A percentile compares a stretch with the other conserved stretches of the same genome.
phyloP scores from a whole-genome alignment of 1,284 basidiomycete genomes.

The Coniferiporia weirii region DNA sequence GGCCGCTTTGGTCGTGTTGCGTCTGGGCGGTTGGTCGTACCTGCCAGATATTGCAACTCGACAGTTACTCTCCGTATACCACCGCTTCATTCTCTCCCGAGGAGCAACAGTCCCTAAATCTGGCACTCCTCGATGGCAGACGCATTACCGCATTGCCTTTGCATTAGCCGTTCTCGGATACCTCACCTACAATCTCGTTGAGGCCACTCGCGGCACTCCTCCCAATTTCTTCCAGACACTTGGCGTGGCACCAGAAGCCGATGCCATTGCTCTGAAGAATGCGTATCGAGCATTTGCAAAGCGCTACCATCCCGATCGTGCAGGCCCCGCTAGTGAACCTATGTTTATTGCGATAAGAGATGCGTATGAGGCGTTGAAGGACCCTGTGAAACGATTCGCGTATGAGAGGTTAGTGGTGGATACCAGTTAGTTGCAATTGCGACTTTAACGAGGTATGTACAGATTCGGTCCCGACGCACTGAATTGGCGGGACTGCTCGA shows the following conservation, averaged over 20 bases:
- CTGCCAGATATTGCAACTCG: constrained; percentile 40
- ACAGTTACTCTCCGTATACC: constrained; percentile 33
- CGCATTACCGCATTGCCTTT: constrained; percentile 59
- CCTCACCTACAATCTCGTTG: constrained; percentile 59
- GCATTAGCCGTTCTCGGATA: constrained; percentile 65
- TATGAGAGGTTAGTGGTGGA: constrained; percentile 63
- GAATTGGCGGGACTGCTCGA: constrained; percentile 61
- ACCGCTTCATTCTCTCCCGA: constrained; percentile 32
- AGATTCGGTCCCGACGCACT: constrained; percentile 76
- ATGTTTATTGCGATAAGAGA: constrained; percentile 71
- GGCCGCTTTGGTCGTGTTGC: constrained; percentile 27
- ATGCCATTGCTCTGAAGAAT: constrained; percentile 60
- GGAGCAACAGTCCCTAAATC: constrained; percentile 33
- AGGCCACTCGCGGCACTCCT: constrained; percentile 48
- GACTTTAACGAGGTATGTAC: constrained; percentile 10
- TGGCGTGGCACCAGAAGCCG: constrained; percentile 53
- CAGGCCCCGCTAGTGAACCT: constrained; percentile 56
- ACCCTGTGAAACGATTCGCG: constrained; percentile 77
- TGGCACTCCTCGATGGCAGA: constrained; percentile 41
- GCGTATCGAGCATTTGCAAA: constrained; percentile 75
- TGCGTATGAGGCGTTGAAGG: constrained; percentile 76
- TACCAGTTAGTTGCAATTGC: not conserved
- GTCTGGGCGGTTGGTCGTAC: constrained; percentile 40
- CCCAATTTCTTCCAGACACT: constrained; percentile 77
- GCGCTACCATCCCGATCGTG: constrained; percentile 74